phyloP scores from a whole-genome alignment of 2,329 filamentous ascomycete genomes.

The Cercospora zeina region DNA sequence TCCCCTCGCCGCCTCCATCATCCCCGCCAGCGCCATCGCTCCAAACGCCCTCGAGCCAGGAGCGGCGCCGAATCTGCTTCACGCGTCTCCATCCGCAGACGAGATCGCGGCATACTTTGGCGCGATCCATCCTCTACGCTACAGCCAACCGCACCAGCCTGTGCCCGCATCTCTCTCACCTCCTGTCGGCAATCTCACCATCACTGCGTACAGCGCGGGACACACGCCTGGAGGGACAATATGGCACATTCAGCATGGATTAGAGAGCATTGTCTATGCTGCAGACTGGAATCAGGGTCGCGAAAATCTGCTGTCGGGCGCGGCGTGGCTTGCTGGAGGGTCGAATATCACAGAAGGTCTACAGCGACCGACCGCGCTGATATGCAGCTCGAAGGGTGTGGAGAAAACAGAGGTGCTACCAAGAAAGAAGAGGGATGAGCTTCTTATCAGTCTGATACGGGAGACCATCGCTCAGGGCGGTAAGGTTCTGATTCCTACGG shows the following conservation, averaged over 20 bases:
- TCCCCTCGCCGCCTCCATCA: conserved; percentile 80
- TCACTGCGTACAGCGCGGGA: conserved; percentile 95
- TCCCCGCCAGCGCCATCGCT: conserved; percentile 66
- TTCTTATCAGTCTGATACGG: conserved; percentile 75
- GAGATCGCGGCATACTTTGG: conserved; percentile 93
- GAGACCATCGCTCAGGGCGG: conserved; percentile 80
- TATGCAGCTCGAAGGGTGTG: conserved; percentile 84
- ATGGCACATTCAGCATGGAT: conserved; percentile 96
- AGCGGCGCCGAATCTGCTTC: conserved; percentile 59
- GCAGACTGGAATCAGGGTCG: conserved; percentile 98
- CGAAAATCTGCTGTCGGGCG: conserved; percentile 90
- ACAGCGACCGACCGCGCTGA: conserved; percentile 86
- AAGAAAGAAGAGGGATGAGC: conserved; percentile 78
- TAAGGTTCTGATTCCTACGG: conserved; percentile 88
- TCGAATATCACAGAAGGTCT: conserved; percentile 92
- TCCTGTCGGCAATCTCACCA: conserved; percentile 83
- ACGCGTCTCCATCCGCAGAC: conserved; percentile 73
- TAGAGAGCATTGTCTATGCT: conserved; percentile 96
- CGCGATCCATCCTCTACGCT: conserved; percentile 87
- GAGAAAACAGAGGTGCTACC: conserved; percentile 65
- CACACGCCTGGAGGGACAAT: conserved; percentile 96
- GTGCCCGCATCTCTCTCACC: conserved; percentile 83
- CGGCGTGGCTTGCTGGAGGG: conserved; percentile 87
- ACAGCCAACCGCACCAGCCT: conserved; percentile 93
- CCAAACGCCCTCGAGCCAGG: conserved; percentile 14